Base-by-base conservation (phyloP, 352 stramenopile genomes). In the Phytopythium montanum region DNA sequence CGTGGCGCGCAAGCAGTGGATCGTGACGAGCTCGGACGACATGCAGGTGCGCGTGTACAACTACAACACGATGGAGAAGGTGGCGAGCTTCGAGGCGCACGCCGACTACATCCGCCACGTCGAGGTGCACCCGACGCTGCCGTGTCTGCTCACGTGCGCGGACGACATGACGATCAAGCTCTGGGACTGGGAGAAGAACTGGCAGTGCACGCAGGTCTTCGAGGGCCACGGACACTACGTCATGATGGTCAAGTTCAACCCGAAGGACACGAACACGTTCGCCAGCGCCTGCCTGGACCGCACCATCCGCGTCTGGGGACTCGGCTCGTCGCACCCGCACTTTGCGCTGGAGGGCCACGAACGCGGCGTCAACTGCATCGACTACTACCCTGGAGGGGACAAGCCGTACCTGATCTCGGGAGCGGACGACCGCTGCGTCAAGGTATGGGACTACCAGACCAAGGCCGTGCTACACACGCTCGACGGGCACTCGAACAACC, bases 221-320 rank as follows among this genome's bases (percentile, higher is more conserved):
- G 88, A 96, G 61, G 88, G 97, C 50, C 98, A 99, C 76, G 85
- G 86, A 3, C 97, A 99, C 75, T 99, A 99, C 72, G 97, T 99
- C 54, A 99, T 99, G 98, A 98, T 98, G 93, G 94, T 98, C 62
- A 98, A 98, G 74, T 99, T 99, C 77, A 99, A 99, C 81, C 97
- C 96, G 18, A 99, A 99, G 76, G 98, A 99, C 74, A 95, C 90
- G 41, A 99, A 99, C 72, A 98, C 95, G 29, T 99, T 99, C 68
- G 98, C 98, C 3, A 98, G 85, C 21, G 97, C 97, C 3, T 98
- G 90, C 64, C 87, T 99, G 34, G 97, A 99, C 84, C 79, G 96
- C 49, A 98, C 90, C 26, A 97, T 99, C 64, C 98, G 98, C 62
- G 96, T 98, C 34, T 97, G 87, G 79, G 96, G 95, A 7, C 76